Evolutionary conservation across 208 protist species (phyloP), one percentile per base, ranked within the genome.

Genomic region (Angomonas deanei): DNA sequence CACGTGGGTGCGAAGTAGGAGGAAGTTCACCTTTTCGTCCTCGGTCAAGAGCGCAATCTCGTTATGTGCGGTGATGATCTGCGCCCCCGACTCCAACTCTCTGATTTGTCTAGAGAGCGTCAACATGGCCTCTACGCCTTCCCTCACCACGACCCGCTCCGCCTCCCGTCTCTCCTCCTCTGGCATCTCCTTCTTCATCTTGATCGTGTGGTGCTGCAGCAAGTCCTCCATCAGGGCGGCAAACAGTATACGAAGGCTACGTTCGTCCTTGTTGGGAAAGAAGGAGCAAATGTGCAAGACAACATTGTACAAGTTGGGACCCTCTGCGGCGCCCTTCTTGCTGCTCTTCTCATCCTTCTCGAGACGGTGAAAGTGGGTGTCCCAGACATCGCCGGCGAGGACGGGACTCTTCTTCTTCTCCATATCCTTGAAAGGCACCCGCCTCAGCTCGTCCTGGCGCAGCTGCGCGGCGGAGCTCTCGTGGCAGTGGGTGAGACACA

Each of bases 251-350:
- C 63, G 63, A 55, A 71, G 64, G 19, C 48, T 60, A 8, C 63
- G 52, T 55, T 66, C 46, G 23, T 47, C 64, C 69, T 83, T 83
- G 33, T 26, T 42, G 0, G 77, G 77, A 21, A 83, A 83, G 66
- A 83, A 83, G 66, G 32, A 58, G 32, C 53, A 42, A 8, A 83
- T 67, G 38, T 72, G 52, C 34, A 75, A 42, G 6, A 63, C 67
- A 11, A 69, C 47, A 61, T 57, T 58, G 66, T 68, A 78, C 10
- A 83, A 60, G 3, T 49, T 79, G 21, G 21, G 21, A 28, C 8
- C 28, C 19, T 26, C n/a, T 53, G 8, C 23, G 4, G 4, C 4
- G 50, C 46, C n/a, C n/a, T 15, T 2, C 39, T 47, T 17, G 26
- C 8, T 6, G 23, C 19, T n/a, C 8, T 31, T 27, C 36, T 49